These are phyloP conservation scores for Dianthus caryophyllus DNA, from an alignment of 148 eudicot genomes.

Conservation along the genomic window DNA sequence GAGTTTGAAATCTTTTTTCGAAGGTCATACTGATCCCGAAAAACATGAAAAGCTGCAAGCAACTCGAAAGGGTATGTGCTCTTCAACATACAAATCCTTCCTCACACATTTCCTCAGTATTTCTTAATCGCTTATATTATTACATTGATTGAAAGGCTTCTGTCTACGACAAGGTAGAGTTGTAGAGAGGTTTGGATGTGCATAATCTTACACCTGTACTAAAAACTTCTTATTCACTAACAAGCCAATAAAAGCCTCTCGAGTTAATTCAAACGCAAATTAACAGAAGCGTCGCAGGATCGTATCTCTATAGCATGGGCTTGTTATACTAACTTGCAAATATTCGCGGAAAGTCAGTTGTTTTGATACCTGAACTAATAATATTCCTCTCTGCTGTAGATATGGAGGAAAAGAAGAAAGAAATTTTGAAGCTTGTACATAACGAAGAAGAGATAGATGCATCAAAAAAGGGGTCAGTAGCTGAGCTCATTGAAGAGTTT, in stretches of 20 bases:
- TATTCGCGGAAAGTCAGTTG: slow-evolving; percentile 10
- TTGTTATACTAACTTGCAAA: not conserved
- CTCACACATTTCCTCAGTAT: not conserved
- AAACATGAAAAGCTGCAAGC: slow-evolving; percentile 62
- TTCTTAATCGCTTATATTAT: not conserved
- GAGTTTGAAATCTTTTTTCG: slow-evolving; percentile 47
- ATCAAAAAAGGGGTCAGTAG: slow-evolving; percentile 34
- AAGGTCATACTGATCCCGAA: slow-evolving; percentile 63
- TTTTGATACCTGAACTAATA: slow-evolving; percentile 8
- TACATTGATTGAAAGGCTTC: no score
- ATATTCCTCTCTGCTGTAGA: slow-evolving; percentile 38
- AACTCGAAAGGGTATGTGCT: slow-evolving; percentile 53
- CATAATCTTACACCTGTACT: no score
- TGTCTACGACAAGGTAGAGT: no score
- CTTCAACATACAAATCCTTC: not conserved
- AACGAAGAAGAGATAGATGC: slow-evolving; percentile 30
- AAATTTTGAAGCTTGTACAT: slow-evolving; percentile 50
- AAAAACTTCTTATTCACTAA: no score
- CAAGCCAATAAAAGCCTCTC: not conserved
- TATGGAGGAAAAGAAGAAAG: slow-evolving; percentile 56
- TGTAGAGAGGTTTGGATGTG: no score
- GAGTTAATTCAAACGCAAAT: not conserved
- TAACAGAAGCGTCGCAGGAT: not conserved
- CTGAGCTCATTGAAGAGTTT: slow-evolving; percentile 58
- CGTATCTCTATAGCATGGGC: not conserved